Percentiles rank a stretch among this genome's conserved stretches.
Evolutionary conservation across 2,329 filamentous ascomycete species (phyloP).

Genomic region (Colletotrichum australisinense): DNA sequence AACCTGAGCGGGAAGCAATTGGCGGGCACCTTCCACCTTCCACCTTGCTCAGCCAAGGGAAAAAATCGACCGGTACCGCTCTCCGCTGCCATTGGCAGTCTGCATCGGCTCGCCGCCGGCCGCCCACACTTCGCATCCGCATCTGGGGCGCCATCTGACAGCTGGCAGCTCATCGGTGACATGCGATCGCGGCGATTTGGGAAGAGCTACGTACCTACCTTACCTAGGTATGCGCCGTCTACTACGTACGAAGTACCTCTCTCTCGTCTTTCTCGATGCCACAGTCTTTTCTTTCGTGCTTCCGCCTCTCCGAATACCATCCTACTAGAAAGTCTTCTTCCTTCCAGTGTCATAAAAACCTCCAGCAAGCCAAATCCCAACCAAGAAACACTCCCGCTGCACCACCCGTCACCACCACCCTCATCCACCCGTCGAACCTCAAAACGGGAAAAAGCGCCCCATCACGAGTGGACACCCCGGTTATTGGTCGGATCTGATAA

Average conservation of each 20-base stretch:
- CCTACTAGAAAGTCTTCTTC: too few species aligned
- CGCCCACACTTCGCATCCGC: background rate
- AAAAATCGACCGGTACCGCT: slow-evolving; percentile 30
- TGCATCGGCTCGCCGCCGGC: background rate
- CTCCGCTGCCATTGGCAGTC: background rate
- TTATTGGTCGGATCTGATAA: slow-evolving; percentile 35
- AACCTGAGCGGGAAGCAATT: slow-evolving; percentile 10
- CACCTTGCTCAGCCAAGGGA: background rate
- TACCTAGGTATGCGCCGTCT: too few species aligned
- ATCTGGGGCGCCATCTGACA: background rate
- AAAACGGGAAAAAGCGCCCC: background rate
- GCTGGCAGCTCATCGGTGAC: background rate
- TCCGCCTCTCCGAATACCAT: too few species aligned
- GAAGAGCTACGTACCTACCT: too few species aligned
- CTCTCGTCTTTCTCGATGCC: background rate
- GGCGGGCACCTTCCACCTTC: background rate
- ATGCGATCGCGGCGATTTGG: background rate
- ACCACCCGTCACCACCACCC: background rate
- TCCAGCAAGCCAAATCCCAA: background rate
- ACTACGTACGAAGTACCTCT: background rate
- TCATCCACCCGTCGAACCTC: background rate
- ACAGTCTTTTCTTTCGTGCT: background rate
- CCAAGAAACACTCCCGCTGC: background rate
- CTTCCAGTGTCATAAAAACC: background rate
- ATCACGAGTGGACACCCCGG: slow-evolving; percentile 17